Base-by-base conservation (phyloP, 1,139 yeast genomes). In the Blastobotrys aristatus region DNA sequence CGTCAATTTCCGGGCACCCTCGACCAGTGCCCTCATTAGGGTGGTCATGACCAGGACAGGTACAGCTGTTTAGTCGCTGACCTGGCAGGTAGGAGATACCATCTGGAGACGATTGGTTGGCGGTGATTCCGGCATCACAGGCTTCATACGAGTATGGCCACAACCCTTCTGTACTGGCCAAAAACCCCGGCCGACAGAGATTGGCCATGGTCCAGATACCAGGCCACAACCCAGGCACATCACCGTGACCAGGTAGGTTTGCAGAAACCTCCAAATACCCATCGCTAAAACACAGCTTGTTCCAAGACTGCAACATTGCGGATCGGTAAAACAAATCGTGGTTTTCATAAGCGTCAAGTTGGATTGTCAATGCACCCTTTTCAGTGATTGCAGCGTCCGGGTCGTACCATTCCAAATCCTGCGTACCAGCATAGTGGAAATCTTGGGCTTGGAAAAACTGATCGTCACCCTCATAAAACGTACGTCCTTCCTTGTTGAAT, bases 1-100 rank as follows among this genome's bases (percentile, higher is more conserved):
- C 79, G 76, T 87, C 96, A 56, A 87, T 84, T 73, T 87, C 96
- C 1, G 95, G 95, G 0, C 95, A 94, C 44, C 95, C 95, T 63
- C 96, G 76, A 21, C 95, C 96, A 1, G 66, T 66, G 34, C 95
- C 96, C 4, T 71, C 75, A 58, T 80, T 85, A 32, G 95, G 95
- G 63, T 86, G 95, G 44, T 80, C 86, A 57, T 80, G 85, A 18
- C 83, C 87, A 40, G 72, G 69, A 68, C 95, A 87, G 0, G 86
- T 79, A 67, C 95, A 87, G 24, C 70, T 62, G 61, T 73, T 79
- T 51, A 87, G 70, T 50, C 76, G 75, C 68, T 86, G 95, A 22
- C 96, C 96, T 0, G 88, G 87, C 37, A 87, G 69, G 59, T 77
- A 83, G 10, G 87, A 81, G 43, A 86, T 75, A 39, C 96, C 96